Base-by-base conservation (phyloP, 345 rosid genomes). In the Physaria fendleri region DNA sequence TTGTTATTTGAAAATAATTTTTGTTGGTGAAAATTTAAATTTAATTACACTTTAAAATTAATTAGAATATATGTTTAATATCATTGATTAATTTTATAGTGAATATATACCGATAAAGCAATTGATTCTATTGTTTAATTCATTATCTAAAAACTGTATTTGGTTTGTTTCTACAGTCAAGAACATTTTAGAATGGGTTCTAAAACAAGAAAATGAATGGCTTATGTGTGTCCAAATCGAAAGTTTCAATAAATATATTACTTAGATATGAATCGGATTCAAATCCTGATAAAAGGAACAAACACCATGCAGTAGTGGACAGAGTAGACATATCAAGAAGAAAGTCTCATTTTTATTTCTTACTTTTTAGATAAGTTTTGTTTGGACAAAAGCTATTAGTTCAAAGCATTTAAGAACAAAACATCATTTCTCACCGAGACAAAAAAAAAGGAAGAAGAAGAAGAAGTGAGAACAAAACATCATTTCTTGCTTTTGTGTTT, bases 401-500 rank as follows among this genome's bases (percentile, higher is more conserved):
- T 32, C 33, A 40, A 21, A 23, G 69, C 46, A 54, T 64, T 28
- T n/a, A n/a, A 32, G 52, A 51, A 40, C 59, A 63, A 62, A 29
- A 62, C 50, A n/a, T n/a, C n/a, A n/a, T n/a, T n/a, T n/a, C n/a
- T n/a, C n/a, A n/a, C n/a, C n/a, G n/a, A n/a, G n/a, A n/a, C n/a
- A n/a, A n/a, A n/a, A n/a, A n/a, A n/a, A n/a, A n/a, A n/a, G n/a
- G n/a, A n/a, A n/a, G n/a, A n/a, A n/a, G n/a, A n/a, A n/a, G n/a
- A n/a, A n/a, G n/a, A n/a, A n/a, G n/a, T n/a, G n/a, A 35, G 56
- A 54, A 44, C 55, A 64, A 64, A 33, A 64, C 54, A 64, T 25
- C 55, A 47, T 47, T 55, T 45, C 32, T 18, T 34, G 69, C 28
- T 35, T 45, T 20, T 30, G 16, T 38, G 39, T 49, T 18, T 54